Evolutionary conservation across 139 green algal species (phyloP), one percentile per base, ranked within the genome.

Genomic region (Chlamydomonas eustigma): DNA sequence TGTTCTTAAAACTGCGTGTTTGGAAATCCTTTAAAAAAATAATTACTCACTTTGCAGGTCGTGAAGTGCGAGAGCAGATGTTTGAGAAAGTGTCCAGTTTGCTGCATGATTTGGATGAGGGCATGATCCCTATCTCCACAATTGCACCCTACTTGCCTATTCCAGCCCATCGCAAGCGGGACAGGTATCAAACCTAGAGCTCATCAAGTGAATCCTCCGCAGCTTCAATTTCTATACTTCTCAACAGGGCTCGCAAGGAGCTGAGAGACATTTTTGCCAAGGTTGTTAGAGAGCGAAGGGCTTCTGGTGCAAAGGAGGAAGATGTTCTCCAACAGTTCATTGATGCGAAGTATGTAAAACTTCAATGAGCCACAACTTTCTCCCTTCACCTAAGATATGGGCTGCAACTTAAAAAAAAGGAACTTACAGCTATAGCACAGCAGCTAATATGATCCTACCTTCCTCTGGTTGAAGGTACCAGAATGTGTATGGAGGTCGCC

Each of bases 261-360:
- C 87, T 99, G 74, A 70, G 73, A 3, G 64, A 77, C 32, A 93
- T 97, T 64, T 98, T 98, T 82, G 63, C 51, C 37, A 88, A 90
- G 39, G 84, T 99, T 73, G 93, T 99, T 76, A 71, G 86, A 35
- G 71, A 78, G 0, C 87, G 95, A 37, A 80, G 94, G 5, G 89
- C 80, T 0, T 83, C 78, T 18, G 85, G 80, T 34, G 36, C 50
- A 6, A 83, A 83, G 44, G 95, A 98, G 76, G 80, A 93, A 76
- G 96, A 99, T 80, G 88, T 98, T 71, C 86, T 99, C 76, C 91
- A 99, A 85, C 87, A 92, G 58, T 96, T 98, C 84, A 96, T 97
- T 3, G 94, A 99, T 73, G 86, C 88, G 37, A 81, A 34, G 82
- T 84, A 76, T 18, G 80, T 22, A 32, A 32, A 24, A 18, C 18